Evolutionary conservation across 2,329 filamentous ascomycete species (phyloP), one percentile per base, ranked within the genome.

Genomic region (Clarireedia homoeocarpa): DNA sequence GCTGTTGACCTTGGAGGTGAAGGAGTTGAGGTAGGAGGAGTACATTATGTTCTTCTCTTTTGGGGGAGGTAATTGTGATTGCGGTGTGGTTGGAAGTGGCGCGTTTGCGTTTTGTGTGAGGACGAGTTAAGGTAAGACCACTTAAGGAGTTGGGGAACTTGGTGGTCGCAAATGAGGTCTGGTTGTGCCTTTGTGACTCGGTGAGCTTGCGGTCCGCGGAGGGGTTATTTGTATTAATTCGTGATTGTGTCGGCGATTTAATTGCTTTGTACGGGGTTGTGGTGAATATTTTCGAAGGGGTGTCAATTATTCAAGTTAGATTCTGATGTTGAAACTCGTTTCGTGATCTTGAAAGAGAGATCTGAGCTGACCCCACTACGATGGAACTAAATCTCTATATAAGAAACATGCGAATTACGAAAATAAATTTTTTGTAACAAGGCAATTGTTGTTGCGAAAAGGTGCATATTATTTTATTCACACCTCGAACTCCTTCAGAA

Each of bases 11-110:
- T 83, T 80, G 48, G 82, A 83, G 55, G 83, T 81, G 42, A 83
- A 84, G 60, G 79, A 83, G 63, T 79, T 82, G 67, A 85, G 74
- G 68, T 85, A 79, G 69, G 85, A 89, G 67, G 85, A 88, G 79
- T 91, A 95, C 65, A 86, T 88, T 66, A 87, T 80, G 86, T 90
- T 90, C 20, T 20, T 20, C 2, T 20, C 20, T 34, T 34, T 30
- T 12, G 30, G 4, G 12, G 10, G 10, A 34, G 30, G 9, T 34
- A 12, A 12, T 34, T 34, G 30, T 14, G 30, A 65, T 65, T 74
- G 68, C 20, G 20, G 20, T 20, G 56, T 30, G 48, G 42, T 9
- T 38, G 20, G 34, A 44, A 15, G n/a, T 10, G 17, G 20, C 9
- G 23, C 27, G 42, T 47, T 46, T 47, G 6, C 20, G 20, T 20